Evolutionary conservation across 2,329 filamentous ascomycete genomes (phyloP), one percentile per base, ranked within the genome.

Genomic region (Penicillium sp.): DNA sequence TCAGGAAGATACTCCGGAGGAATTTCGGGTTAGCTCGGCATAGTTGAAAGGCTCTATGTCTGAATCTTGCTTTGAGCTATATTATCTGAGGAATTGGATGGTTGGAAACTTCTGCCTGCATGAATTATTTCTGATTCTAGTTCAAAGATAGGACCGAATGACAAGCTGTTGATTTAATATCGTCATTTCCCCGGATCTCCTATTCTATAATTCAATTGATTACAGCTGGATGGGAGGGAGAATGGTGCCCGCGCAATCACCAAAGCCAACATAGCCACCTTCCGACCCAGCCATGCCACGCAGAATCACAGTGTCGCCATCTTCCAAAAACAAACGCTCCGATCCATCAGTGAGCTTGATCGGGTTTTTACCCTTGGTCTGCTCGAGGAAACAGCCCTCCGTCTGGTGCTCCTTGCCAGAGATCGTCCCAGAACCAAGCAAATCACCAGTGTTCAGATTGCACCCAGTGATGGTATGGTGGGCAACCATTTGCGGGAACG

Each of bases 401-500:
- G 77, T 76, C 8, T 66, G 64, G n/a, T 66, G 61, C 30, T 70
- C 70, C 4, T 62, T 70, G 2, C 85, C 85, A 29, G 77, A 82
- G 52, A 92, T 90, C 1, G 85, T 92, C 2, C 85, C 85, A 2
- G 82, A 85, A 2, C 84, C 85, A 4, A 92, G 66, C 35, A 92
- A 62, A 56, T 92, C 85, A 22, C 85, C 85, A 0, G 80, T 74
- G 31, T 78, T 74, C 71, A 92, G 73, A 3, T 80, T 78, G 60
- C 85, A 92, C 4, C 85, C 85, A 1, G 81, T 84, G 31, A 85
- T 74, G 1, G 81, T 79, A 58, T 90, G 85, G 59, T 90, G 85
- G 1, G 85, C 77, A 27, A 90, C 70, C 84, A 89, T 88, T 60
- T 90, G 85, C 3, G 82, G 76, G 65, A 89, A 90, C 0, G 83